Evolutionary conservation across 495 filamentous ascomycete genomes (phyloP).

Genomic region (Trichocladium antarcticum): DNA sequence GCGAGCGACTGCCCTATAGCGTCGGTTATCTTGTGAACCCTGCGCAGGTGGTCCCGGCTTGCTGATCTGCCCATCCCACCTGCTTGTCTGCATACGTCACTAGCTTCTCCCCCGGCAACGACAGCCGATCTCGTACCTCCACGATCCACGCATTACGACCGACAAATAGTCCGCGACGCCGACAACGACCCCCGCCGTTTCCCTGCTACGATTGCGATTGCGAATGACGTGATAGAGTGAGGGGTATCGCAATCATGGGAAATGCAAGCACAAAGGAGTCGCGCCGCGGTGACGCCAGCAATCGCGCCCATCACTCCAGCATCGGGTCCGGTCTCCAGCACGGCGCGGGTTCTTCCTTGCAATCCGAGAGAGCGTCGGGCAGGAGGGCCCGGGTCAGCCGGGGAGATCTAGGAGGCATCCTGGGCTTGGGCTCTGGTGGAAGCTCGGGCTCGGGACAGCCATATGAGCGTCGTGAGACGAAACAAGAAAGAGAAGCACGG

Average conservation of each 20-base stretch:
- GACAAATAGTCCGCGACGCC: not conserved
- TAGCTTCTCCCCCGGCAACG: not conserved
- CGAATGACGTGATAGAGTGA: constrained; percentile 7
- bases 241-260: constrained; percentile 18
- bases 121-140: not conserved
- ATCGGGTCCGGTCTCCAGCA: constrained; percentile 4
- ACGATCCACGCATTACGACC: no score
- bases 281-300: constrained; percentile 18
- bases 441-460: constrained; percentile 24
- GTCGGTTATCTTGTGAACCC: not conserved
- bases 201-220: not conserved
- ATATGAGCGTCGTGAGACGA: constrained; percentile 64
- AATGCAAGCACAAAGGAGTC: constrained; percentile 27
- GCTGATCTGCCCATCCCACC: constrained; percentile 1
- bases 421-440: constrained; percentile 12
- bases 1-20: not conserved
- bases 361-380: constrained; percentile 15
- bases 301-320: constrained; percentile 17
- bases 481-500: constrained; percentile 79
- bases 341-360: constrained; percentile 12
- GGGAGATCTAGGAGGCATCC: constrained; percentile 20
- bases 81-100: constrained; percentile 3
- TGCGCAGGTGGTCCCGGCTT: constrained; percentile 4
- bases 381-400: constrained; percentile 22
- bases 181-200: not conserved